Percentiles rank a stretch among this genome's conserved stretches.
Conservation (phyloP, 306 rosid genomes). For the Citrullus mucosospermus region DNA sequence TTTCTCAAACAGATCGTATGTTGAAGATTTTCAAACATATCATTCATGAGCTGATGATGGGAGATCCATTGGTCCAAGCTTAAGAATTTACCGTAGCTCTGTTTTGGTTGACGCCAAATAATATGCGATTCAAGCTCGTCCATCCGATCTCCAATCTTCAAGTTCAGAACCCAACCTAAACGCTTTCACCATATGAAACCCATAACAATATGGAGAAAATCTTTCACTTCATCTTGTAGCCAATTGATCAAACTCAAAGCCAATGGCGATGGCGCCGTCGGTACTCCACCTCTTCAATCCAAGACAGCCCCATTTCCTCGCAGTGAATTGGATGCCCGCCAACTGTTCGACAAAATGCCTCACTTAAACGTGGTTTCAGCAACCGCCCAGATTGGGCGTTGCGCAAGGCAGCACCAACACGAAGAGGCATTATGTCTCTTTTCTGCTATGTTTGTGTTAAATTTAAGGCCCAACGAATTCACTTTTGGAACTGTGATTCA, state of each 20-base stretch:
- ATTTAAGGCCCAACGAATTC: conserved; percentile 53
- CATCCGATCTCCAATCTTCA: neutral
- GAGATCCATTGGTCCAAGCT: neutral
- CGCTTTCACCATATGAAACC: conserved; percentile 17
- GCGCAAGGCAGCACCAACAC: conserved; percentile 29
- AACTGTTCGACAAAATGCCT: conserved; percentile 52
- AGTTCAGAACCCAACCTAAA: neutral
- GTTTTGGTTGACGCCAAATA: neutral
- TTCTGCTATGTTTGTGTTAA: conserved; percentile 42
- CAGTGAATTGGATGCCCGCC: conserved; percentile 30
- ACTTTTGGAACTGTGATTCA: conserved; percentile 64
- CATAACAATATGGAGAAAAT: conserved; percentile 18
- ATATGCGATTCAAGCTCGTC: neutral
- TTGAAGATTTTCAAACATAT: too few species aligned
- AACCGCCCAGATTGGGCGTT: conserved; percentile 41
- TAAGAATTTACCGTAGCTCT: neutral
- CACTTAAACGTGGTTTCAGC: conserved; percentile 43
- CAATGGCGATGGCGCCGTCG: neutral
- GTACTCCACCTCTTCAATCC: conserved; percentile 7
- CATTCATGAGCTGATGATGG: neutral
- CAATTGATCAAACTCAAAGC: conserved; percentile 17
- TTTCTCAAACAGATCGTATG: too few species aligned
- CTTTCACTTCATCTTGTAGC: conserved; percentile 15
- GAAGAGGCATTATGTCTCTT: conserved; percentile 46
- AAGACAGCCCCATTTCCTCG: neutral